Evolutionary conservation across 1,139 yeast genomes (phyloP).

Genomic region (Nakaseomyces sp.): DNA sequence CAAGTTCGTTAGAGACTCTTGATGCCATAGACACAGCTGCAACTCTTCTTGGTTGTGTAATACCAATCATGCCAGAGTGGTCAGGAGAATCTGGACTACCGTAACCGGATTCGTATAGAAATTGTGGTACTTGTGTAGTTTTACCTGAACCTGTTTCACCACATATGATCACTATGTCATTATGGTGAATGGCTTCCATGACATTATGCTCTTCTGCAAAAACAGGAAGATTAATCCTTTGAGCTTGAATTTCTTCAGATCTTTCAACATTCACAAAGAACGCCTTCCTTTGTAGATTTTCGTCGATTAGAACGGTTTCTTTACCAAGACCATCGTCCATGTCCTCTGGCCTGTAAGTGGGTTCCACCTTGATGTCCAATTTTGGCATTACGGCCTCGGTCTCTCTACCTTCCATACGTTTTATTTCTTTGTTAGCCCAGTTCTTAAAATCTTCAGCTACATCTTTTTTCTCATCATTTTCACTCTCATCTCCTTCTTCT

Average conservation of each 20-base stretch:
- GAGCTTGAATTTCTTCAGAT: constrained; percentile 52
- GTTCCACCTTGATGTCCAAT: constrained; percentile 36
- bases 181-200: constrained; percentile 93
- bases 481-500: constrained; percentile 25
- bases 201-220: constrained; percentile 84
- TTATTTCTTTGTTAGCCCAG: constrained; percentile 45
- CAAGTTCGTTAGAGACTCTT: constrained; percentile 77
- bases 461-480: constrained; percentile 16
- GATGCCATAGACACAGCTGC: constrained; percentile 98
- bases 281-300: constrained; percentile 49
- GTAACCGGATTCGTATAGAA: constrained; percentile 79
- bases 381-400: constrained; percentile 41
- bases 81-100: constrained; percentile 52
- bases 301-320: constrained; percentile 48
- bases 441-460: constrained; percentile 41
- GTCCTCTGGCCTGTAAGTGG: constrained; percentile 52
- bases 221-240: constrained; percentile 73
- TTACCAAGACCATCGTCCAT: constrained; percentile 54
- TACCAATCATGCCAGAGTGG: constrained; percentile 86
- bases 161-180: constrained; percentile 83
- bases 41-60: constrained; percentile 96
- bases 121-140: constrained; percentile 71
- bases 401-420: constrained; percentile 51
- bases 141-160: constrained; percentile 90
- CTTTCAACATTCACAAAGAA: constrained; percentile 63